phyloP scores from a whole-genome alignment of 176 grass and related monocot species.

The Olyra latifolia region DNA sequence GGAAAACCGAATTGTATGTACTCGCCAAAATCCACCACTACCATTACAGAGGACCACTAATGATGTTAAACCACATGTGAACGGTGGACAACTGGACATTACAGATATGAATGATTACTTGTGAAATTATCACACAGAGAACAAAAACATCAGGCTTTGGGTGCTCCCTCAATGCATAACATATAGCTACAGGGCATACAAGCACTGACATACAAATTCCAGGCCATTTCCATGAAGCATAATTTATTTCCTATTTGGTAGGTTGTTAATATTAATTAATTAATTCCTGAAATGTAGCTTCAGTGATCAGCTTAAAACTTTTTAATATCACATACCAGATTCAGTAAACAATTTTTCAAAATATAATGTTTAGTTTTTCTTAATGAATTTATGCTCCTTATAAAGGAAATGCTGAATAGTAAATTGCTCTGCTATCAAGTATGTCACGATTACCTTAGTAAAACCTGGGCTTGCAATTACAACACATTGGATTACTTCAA shows the following conservation, averaged over 20 bases:
- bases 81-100: neutral
- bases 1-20: neutral
- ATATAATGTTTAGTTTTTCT: neutral
- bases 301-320: neutral
- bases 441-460: slow-evolving; percentile 71
- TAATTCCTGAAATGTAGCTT: neutral
- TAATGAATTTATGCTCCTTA: neutral
- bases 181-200: slow-evolving; percentile 2
- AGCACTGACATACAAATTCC: neutral
- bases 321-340: neutral
- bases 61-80: neutral
- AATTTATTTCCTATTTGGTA: slow-evolving; percentile 5
- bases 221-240: neutral
- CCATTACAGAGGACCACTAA: neutral
- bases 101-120: neutral
- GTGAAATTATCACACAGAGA: neutral
- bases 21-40: neutral
- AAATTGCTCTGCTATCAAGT: slow-evolving; percentile 1
- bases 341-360: neutral
- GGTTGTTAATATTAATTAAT: neutral
- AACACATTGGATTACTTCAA: slow-evolving; percentile 76
- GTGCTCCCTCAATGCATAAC: neutral
- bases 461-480: slow-evolving; percentile 97
- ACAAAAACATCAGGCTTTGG: slow-evolving; percentile 17
- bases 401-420: slow-evolving; percentile 3